phyloP scores from a whole-genome alignment of 129 eudicot genomes.

The Centrapalus pauciflorus region DNA sequence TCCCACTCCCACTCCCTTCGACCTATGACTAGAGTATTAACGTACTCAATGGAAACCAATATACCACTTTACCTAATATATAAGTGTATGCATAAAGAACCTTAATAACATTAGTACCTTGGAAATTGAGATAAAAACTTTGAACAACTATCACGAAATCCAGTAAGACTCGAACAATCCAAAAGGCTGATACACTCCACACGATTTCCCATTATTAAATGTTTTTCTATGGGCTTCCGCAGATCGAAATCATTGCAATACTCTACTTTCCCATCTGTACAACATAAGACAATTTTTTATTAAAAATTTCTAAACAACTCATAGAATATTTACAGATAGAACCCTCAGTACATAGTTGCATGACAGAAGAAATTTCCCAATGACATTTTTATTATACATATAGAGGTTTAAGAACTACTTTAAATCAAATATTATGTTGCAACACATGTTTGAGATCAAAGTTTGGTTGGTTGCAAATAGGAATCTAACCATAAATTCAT shows the following conservation, averaged over 20 bases:
- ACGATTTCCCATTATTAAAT: constrained; percentile 45
- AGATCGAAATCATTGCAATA: constrained; percentile 84
- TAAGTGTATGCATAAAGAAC: neutral
- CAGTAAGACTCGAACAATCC: constrained; percentile 45
- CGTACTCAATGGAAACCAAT: neutral
- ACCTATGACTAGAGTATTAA: too few species aligned
- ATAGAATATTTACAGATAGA: neutral
- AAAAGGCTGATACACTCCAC: constrained; percentile 76
- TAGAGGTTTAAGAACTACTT: constrained; percentile 1
- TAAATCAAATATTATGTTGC: neutral
- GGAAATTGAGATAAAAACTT: constrained; percentile 65
- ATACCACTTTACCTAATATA: neutral
- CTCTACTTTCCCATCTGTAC: constrained; percentile 71
- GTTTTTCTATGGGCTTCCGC: constrained; percentile 86
- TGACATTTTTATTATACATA: neutral
- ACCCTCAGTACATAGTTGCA: neutral
- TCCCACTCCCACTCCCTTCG: too few species aligned
- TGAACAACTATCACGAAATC: constrained; percentile 69
- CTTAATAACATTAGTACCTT: constrained; percentile 33
- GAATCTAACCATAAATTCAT: neutral
- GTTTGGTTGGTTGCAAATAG: neutral
- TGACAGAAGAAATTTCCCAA: neutral
- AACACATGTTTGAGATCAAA: neutral
- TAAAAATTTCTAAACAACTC: neutral
- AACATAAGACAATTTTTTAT: constrained; percentile 3